phyloP scores from a whole-genome alignment of 257 asterid genomes.

The Coffea eugenioides region DNA sequence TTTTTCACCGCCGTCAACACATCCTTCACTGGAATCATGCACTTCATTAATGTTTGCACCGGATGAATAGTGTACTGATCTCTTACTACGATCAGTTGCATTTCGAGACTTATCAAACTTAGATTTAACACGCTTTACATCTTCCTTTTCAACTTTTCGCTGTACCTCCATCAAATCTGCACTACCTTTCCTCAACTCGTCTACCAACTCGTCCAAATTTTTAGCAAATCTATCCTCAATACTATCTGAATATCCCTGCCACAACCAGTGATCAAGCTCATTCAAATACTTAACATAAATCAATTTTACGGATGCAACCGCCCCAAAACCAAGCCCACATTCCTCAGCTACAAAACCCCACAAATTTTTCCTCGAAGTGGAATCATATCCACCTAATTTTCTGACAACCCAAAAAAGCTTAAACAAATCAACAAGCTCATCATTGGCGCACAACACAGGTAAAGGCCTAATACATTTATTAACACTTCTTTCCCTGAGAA shows the following conservation, averaged over 20 bases:
- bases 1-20: conserved; percentile 16
- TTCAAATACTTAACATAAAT: conserved; percentile 52
- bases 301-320: conserved; percentile 41
- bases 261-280: conserved; percentile 60
- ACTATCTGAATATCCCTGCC: conserved; percentile 19
- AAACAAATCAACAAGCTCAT: conserved; percentile 55
- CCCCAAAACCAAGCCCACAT: conserved; percentile 42
- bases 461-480: conserved; percentile 40
- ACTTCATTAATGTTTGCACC: conserved; percentile 1
- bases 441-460: conserved; percentile 51
- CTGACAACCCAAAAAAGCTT: conserved; percentile 63
- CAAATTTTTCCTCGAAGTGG: conserved; percentile 36
- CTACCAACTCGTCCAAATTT: conserved; percentile 13
- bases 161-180: conserved; percentile 10
- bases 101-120: conserved; percentile 19
- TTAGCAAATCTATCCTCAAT: conserved; percentile 23
- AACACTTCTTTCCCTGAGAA: conserved; percentile 39
- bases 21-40: conserved; percentile 17
- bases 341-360: conserved; percentile 62
- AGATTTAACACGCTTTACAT: neutral
- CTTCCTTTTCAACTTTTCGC: neutral
- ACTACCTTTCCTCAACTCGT: conserved; percentile 27
- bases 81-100: conserved; percentile 11
- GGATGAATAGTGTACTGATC: conserved; percentile 10
- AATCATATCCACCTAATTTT: conserved; percentile 52